Evolutionary conservation across 441 rosid species (phyloP).

Genomic region (Croton setiger): DNA sequence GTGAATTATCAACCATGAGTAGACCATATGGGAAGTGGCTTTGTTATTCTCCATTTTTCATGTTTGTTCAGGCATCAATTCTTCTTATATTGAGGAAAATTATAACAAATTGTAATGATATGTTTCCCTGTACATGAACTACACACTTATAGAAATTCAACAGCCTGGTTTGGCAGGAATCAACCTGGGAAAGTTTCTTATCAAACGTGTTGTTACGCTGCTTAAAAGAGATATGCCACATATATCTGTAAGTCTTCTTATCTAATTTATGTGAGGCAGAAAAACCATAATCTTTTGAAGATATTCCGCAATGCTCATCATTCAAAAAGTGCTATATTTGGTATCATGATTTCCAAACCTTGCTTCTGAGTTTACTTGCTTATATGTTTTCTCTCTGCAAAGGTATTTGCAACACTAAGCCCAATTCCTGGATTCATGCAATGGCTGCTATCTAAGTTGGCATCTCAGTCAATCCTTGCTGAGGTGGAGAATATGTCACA

Average conservation of each 20-base stretch:
- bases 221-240: slow-evolving; percentile 90
- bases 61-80: background rate
- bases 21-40: background rate
- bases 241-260: slow-evolving; percentile 62
- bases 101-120: background rate
- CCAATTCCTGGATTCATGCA: slow-evolving; percentile 93
- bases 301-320: background rate
- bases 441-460: slow-evolving; percentile 88
- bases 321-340: background rate
- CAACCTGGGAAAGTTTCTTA: slow-evolving; percentile 92
- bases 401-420: slow-evolving; percentile 95
- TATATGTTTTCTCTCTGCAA: slow-evolving; percentile 16
- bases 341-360: background rate
- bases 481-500: slow-evolving; percentile 36
- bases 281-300: slow-evolving; percentile 1
- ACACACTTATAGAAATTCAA: slow-evolving; percentile 30
- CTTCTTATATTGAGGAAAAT: background rate
- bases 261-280: background rate
- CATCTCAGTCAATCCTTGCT: slow-evolving; percentile 69
- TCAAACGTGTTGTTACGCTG: slow-evolving; percentile 83
- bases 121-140: slow-evolving; percentile 21
- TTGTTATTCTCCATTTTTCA: background rate
- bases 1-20: background rate
- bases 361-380: slow-evolving; percentile 21
- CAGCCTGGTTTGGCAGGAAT: slow-evolving; percentile 99